Conservation (phyloP, 2,329 filamentous ascomycete species). For the Cyanodermella asteris region DNA sequence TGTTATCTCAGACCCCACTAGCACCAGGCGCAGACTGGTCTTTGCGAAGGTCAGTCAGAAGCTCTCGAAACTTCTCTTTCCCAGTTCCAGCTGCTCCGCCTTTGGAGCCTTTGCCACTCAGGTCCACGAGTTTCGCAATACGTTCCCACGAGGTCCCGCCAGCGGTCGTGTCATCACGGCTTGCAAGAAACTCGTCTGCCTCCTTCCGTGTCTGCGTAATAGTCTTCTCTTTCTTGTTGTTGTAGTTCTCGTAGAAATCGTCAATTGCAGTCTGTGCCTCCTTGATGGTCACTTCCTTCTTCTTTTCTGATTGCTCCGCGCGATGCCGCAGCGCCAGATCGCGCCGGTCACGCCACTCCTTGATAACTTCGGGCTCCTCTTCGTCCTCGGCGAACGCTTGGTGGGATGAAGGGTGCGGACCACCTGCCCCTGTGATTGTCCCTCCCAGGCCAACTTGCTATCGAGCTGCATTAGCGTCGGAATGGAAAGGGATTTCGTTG, state of each 20-base stretch:
- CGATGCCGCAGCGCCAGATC: slow-evolving; percentile 66
- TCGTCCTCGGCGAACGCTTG: slow-evolving; percentile 36
- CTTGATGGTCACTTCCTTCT: slow-evolving; percentile 67
- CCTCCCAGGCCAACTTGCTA: slow-evolving; percentile 54
- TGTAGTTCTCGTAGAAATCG: slow-evolving; percentile 99
- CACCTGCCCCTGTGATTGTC: slow-evolving; percentile 51
- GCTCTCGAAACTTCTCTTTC: slow-evolving; percentile 88
- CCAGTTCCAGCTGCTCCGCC: slow-evolving; percentile 71
- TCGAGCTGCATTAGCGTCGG: background rate
- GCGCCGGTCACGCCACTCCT: slow-evolving; percentile 78
- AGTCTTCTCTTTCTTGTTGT: slow-evolving; percentile 88
- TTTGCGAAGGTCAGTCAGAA: slow-evolving; percentile 71
- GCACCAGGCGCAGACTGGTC: slow-evolving; percentile 64
- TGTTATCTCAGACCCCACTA: slow-evolving; percentile 19
- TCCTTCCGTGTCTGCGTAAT: slow-evolving; percentile 75
- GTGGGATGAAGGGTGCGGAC: slow-evolving; percentile 31
- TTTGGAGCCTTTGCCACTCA: slow-evolving; percentile 76
- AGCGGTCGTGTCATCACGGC: slow-evolving; percentile 74
- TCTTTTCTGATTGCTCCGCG: slow-evolving; percentile 58
- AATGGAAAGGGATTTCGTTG: background rate
- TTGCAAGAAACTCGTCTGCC: slow-evolving; percentile 76
- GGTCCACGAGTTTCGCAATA: slow-evolving; percentile 90
- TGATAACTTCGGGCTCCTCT: slow-evolving; percentile 72
- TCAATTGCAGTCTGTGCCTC: slow-evolving; percentile 89
- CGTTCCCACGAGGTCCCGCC: slow-evolving; percentile 97